Evolutionary conservation across 2,329 filamentous ascomycete genomes (phyloP), one percentile per base, ranked within the genome.

Genomic region (Fusarium musae): DNA sequence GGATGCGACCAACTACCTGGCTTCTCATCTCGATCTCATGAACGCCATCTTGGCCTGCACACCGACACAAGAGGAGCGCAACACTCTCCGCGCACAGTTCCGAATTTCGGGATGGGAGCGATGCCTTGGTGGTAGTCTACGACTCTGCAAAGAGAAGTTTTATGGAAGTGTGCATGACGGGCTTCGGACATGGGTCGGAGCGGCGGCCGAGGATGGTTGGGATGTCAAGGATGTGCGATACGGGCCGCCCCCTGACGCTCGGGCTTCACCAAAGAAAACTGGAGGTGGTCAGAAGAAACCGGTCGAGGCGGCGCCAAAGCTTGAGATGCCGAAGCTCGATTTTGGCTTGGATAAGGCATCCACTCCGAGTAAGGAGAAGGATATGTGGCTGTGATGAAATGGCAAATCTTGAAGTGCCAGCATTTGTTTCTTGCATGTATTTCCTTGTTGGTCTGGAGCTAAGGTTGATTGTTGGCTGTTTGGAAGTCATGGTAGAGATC

Each of bases 131-230:
- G 89, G 89, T 28, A 96, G 91, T 65, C 85, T 98, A 70, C 91
- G 96, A 9, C 92, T 96, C 21, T 98, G 96, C 86, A 99, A 98
- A 81, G 95, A 98, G 82, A 98, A 98, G 81, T 97, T 98, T 81
- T 98, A 99, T 80, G 93, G 93, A 5, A 91, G 93, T 54, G 93
- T 99, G 8, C 96, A 99, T 80, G 94, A 96, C 76, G 94, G 92
- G 4, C 86, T 98, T 72, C 91, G 93, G 61, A 95, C 93, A 11
- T 99, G 96, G 95, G 93, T 98, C 23, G 92, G 92, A 1, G 96
- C 96, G 2, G 95, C 94, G 1, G 87, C 87, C 34, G 95, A 95
- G 69, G 96, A 99, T 82, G 93, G 90, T 50, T 99, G 96, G 96
- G 90, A 94, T 57, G 92, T 95, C 47, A 88, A 88, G 59, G 91